Evolutionary conservation across 31 red algal species (phyloP).

Genomic region (Asparagopsis taxiformis): DNA sequence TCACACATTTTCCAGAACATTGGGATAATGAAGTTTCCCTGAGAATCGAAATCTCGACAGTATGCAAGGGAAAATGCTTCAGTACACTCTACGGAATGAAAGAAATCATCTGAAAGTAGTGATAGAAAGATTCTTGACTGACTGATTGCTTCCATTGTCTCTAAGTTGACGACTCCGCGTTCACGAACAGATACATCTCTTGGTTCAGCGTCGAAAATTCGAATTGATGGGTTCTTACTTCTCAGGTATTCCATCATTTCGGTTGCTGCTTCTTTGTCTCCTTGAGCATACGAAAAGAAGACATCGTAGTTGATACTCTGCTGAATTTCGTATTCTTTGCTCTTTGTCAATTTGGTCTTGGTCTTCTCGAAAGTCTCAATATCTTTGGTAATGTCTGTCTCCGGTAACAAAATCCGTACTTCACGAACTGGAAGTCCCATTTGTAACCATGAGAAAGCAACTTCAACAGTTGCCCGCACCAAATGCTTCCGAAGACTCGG

Average conservation of each 20-base stretch:
- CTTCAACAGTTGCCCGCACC: slow-evolving; percentile 52
- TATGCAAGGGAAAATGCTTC: slow-evolving; percentile 69
- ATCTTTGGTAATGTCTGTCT: slow-evolving; percentile 59
- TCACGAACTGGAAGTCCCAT: slow-evolving; percentile 69
- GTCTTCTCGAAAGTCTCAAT: slow-evolving; percentile 51
- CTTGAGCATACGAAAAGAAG: slow-evolving; percentile 59
- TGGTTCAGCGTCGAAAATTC: slow-evolving; percentile 61
- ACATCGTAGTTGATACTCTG: slow-evolving; percentile 57
- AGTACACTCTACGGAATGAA: slow-evolving; percentile 67
- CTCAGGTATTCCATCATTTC: slow-evolving; percentile 60
- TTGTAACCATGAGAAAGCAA: slow-evolving; percentile 45
- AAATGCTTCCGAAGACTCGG: slow-evolving; percentile 62
- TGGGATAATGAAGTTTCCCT: slow-evolving; percentile 75
- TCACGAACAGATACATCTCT: slow-evolving; percentile 46
- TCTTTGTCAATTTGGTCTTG: slow-evolving; percentile 35
- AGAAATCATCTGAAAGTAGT: slow-evolving; percentile 62
- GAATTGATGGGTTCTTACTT: slow-evolving; percentile 34
- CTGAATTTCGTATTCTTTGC: slow-evolving; percentile 12
- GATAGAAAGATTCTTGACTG: slow-evolving; percentile 58
- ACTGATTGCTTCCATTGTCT: slow-evolving; percentile 49
- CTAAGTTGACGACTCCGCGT: slow-evolving; percentile 43
- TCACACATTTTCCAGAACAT: slow-evolving; percentile 64
- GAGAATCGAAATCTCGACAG: slow-evolving; percentile 67
- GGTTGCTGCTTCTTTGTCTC: slow-evolving; percentile 37
- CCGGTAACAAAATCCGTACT: slow-evolving; percentile 72